Base-by-base conservation (phyloP, 1,139 yeast genomes). In the Pichia cactophila region DNA sequence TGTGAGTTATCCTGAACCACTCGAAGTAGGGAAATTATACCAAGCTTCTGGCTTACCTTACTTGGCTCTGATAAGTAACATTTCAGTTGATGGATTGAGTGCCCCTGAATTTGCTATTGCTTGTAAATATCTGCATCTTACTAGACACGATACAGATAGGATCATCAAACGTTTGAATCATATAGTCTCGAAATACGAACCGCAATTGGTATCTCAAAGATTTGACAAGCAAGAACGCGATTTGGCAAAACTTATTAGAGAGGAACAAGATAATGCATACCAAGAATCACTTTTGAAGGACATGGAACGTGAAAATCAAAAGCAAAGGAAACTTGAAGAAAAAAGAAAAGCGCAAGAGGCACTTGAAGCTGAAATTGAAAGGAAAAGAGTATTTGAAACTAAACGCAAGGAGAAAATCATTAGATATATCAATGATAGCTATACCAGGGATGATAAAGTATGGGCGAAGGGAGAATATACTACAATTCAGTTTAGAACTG, bases 231-330 rank as follows among this genome's bases (percentile, higher is more conserved):
- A 73, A 55, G 82, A 78, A 55, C 71, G 75, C 44, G 81, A 79
- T 52, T 61, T 71, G 44, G 69, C 81, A 40, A 64, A 84, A 46
- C 44, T 71, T 31, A 61, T 80, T 40, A 75, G 80, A 58, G 74
- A 75, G 56, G 76, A 76, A 56, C 85, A 80, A 58, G 83, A 80
- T 56, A 74, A 70, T 45, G 84, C 83, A 2, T 80, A 77, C 56
- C 62, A 69, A 45, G 72, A 72, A 56, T 77, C 82, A 0, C 63
- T 80, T 31, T 68, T 73, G 42, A 68, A 65, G 39, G 84, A 79
- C 59, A 63, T 54, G 48, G 48, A 54, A 45, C 59, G 62, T 44
- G 58, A 57, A 47, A 60, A 57, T 38, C 60, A 59, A 45, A 63
- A 55, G 46, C 50, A 56, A 38, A 41, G 26, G 12, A 54, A 54